Evolutionary conservation across 352 stramenopile species (phyloP), one percentile per base, ranked within the genome.

Genomic region (Globisporangium camurandrum): DNA sequence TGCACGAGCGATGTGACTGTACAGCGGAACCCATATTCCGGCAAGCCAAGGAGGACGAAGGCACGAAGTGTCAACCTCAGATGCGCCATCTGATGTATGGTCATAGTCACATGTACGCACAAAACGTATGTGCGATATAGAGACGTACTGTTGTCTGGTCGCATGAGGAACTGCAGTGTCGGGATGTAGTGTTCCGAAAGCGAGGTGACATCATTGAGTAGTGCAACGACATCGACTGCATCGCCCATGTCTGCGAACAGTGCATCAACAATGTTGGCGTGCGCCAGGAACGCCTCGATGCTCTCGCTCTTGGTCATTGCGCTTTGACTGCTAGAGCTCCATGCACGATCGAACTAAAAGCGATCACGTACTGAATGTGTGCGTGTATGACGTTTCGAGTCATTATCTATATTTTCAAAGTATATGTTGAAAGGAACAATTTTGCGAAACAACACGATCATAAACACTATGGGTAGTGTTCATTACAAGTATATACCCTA

Each of bases 181-280:
- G 75, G 64, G 28, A 84, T 67, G 49, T 87, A 87, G 45, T 75
- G 58, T 36, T 87, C 68, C 1, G 71, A 84, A 26, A 67, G 56
- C 30, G 66, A 59, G 3, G 67, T 69, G 45, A 86, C 62, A 28
- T 80, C 67, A 28, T 51, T 58, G 28, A 86, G 51, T 36, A 77
- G 62, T 6, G 70, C 59, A 19, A 84, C 57, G 34, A 77, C 41
- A 28, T 86, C 69, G n/a, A 77, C 36, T 24, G 83, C 71, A 17
- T 77, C 57, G 27, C 68, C 46, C 33, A 75, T 66, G 17, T 74
- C 63, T 20, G 66, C 57, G 14, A 75, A 55, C 2, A 86, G 55
- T 26, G 57, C 69, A 37, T 81, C 71, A 1, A 62, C 49, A 31
- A 84, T 61, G 9, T 49, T 72, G 10, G 59, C 38, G 27, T 67